Conservation (phyloP, 2,329 filamentous ascomycete species). For the Xylariaceae sp. region DNA sequence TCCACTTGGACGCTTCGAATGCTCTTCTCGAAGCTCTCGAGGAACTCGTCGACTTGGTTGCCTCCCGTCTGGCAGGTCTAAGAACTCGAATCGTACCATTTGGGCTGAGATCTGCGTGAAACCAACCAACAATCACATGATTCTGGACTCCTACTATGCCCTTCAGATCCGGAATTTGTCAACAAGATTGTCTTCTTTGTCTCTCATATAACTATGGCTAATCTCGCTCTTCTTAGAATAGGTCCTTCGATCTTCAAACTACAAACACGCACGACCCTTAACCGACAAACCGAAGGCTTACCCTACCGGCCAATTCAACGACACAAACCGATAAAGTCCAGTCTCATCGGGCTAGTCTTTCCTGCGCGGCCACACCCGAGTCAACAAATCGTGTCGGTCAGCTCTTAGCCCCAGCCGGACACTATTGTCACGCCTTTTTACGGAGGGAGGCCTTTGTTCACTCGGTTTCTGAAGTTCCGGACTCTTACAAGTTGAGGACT, state of each 20-base stretch:
- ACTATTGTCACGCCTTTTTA: not conserved
- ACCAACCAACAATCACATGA: slow-evolving; percentile 7
- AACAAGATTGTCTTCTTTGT: slow-evolving; percentile 22
- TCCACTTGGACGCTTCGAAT: slow-evolving; percentile 12
- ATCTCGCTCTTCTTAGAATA: slow-evolving; percentile 21
- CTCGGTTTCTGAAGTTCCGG: not conserved
- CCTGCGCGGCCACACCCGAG: not conserved
- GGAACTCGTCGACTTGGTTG: slow-evolving; percentile 13
- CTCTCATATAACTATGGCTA: slow-evolving; percentile 21
- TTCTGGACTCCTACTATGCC: not conserved
- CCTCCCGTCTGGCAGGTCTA: slow-evolving; percentile 12
- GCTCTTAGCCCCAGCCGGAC: not conserved
- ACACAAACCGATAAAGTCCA: slow-evolving; percentile 5
- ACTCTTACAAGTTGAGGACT: not conserved
- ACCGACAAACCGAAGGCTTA: slow-evolving; percentile 20
- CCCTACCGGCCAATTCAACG: slow-evolving; percentile 7
- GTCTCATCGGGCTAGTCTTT: slow-evolving; percentile 2
- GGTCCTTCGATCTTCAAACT: slow-evolving; percentile 11
- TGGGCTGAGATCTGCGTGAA: slow-evolving; percentile 17
- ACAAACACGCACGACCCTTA: slow-evolving; percentile 17
- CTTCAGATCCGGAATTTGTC: not conserved
- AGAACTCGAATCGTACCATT: slow-evolving; percentile 13
- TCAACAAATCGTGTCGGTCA: not conserved
- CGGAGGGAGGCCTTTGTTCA: not conserved
- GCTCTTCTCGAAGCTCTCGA: slow-evolving; percentile 17